Evolutionary conservation across 2,329 filamentous ascomycete genomes (phyloP).

Genomic region (Aspergillus proliferans): DNA sequence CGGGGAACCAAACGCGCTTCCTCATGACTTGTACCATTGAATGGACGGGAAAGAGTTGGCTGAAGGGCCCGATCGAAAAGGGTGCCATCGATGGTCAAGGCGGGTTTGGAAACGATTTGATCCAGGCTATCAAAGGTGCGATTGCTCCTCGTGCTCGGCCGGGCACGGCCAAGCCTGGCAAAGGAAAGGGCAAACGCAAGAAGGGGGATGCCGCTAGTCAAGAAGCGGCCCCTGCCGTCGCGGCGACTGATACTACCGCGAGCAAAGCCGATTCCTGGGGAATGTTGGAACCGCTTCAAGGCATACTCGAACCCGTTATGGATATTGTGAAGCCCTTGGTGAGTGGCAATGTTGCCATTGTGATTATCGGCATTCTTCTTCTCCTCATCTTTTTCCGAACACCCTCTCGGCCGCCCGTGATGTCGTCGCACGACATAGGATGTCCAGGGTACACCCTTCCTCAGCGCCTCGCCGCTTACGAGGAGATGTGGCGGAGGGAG

Average conservation of each 20-base stretch:
- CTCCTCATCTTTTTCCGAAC: constrained; percentile 66
- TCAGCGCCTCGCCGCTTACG: constrained; percentile 74
- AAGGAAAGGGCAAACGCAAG: constrained; percentile 55
- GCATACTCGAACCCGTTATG: constrained; percentile 61
- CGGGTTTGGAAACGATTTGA: constrained; percentile 73
- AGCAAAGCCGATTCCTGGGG: constrained; percentile 61
- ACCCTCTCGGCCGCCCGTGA: constrained; percentile 27
- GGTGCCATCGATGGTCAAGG: constrained; percentile 85
- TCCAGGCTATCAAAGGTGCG: constrained; percentile 65
- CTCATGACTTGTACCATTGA: constrained; percentile 87
- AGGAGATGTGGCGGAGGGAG: constrained; percentile 85
- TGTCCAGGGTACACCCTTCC: constrained; percentile 43
- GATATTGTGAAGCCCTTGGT: constrained; percentile 66
- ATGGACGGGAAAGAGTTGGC: constrained; percentile 97
- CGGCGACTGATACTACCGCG: constrained; percentile 35
- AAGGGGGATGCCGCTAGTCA: constrained; percentile 43
- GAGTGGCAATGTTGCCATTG: constrained; percentile 70
- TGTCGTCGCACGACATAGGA: constrained; percentile 31
- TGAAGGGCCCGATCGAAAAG: constrained; percentile 94
- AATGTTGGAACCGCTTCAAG: constrained; percentile 68
- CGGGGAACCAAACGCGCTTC: constrained; percentile 76
- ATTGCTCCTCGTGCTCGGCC: constrained; percentile 60
- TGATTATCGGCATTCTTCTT: constrained; percentile 65
- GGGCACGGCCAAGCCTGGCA: constrained; percentile 43
- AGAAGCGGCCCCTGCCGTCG: constrained; percentile 39